A percentile compares a stretch with the other conserved stretches of the same genome.
These are phyloP conservation scores for Capsella rubella DNA, from an alignment of 441 rosid species.

Conservation along the genomic window DNA sequence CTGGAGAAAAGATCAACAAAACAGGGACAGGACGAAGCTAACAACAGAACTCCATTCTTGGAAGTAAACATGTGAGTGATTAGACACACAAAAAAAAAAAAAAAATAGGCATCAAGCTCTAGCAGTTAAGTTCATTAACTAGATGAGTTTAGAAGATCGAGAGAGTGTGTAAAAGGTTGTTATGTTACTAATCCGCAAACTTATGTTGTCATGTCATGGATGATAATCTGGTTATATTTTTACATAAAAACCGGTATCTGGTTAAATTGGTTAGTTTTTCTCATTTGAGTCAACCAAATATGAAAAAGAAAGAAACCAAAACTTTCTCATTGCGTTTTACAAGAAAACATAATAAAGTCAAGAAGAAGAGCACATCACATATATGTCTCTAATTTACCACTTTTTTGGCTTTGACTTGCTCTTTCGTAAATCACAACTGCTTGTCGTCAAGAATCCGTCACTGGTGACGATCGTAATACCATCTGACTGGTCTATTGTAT, in stretches of 20 bases:
- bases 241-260: background rate
- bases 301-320: slow-evolving; percentile 10
- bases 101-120: background rate
- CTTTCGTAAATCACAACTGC: background rate
- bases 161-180: slow-evolving; percentile 16
- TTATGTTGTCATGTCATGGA: slow-evolving; percentile 1
- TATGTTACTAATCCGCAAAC: slow-evolving; percentile 5
- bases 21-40: slow-evolving; percentile 55
- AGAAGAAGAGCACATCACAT: slow-evolving; percentile 12
- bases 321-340: slow-evolving; percentile 4
- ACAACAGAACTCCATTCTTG: slow-evolving; percentile 71
- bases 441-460: slow-evolving; percentile 27
- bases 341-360: slow-evolving; percentile 31
- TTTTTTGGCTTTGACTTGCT: slow-evolving; percentile 35
- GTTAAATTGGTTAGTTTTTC: slow-evolving; percentile 10
- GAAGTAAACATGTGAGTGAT: slow-evolving; percentile 55
- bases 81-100: background rate
- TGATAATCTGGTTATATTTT: background rate
- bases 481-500: background rate
- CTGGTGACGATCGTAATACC: slow-evolving; percentile 18
- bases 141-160: slow-evolving; percentile 45
- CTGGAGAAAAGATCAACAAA: slow-evolving; percentile 43
- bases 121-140: slow-evolving; percentile 46
- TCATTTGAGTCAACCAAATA: slow-evolving; percentile 15
- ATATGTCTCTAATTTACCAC: background rate